Evolutionary conservation across 768 basidiomycete species (phyloP), one percentile per base, ranked within the genome.

Genomic region (Chlorophyllum brunneum): DNA sequence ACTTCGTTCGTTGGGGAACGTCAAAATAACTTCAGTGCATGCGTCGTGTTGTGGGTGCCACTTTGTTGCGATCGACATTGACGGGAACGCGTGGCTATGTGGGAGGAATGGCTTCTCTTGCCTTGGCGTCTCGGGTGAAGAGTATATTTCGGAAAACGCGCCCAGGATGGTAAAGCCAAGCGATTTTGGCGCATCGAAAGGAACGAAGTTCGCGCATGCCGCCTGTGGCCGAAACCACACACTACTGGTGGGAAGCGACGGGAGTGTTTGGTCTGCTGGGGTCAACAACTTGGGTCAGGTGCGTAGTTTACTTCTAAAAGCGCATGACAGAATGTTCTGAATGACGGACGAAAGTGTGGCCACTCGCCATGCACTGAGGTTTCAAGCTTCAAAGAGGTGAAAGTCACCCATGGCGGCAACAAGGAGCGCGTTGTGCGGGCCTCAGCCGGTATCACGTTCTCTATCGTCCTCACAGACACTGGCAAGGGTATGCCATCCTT

Each of bases 11-110:
- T 74, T 98, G 27, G 77, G 82, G 64, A 94, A 95, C 65, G 76
- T 95, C 69, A 82, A 85, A 63, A 75, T 78, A 8, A 68, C 73
- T 18, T 88, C 86, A 6, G 68, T 94, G 46, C 85, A 94, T 65
- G 78, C 88, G 8, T 86, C 88, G 1, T 89, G 88, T 59, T 78
- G 72, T 8, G 81, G 81, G 5, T 92, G 88, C 62, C 89, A 93
- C 63, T 85, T 80, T 59, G 81, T 93, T 36, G 82, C 75, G 11
- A 65, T 94, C 56, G 88, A 90, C 70, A 59, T 77, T 20, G 78
- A 85, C 47, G 93, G 92, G 5, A 76, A 80, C 33, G 95, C 93
- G 7, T 94, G 92, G 85, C 67, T 98, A 59, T 91, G 95, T 63
- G 95, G 95, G 5, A 83, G 92, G 48, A 92, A 92, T 67, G 82